These are phyloP conservation scores for Dactylellina drechsleri DNA, from an alignment of 2,329 filamentous ascomycete species.

Conservation along the genomic window DNA sequence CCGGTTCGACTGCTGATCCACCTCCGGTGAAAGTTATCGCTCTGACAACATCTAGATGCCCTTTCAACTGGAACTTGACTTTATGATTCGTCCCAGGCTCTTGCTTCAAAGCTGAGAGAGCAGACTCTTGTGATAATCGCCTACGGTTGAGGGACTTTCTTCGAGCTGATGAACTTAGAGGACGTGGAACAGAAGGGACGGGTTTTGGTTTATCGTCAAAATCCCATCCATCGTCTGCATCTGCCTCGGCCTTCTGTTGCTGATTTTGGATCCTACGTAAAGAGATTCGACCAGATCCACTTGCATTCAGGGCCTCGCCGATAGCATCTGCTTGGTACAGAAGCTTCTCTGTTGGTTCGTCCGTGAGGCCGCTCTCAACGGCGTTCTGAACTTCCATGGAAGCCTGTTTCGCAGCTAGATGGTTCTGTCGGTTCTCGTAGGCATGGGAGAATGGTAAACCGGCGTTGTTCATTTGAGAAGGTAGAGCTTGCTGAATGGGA, in stretches of 20 bases:
- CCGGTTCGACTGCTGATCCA: slow-evolving; percentile 91
- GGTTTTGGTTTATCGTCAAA: slow-evolving; percentile 77
- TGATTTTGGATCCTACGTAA: slow-evolving; percentile 89
- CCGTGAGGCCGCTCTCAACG: slow-evolving; percentile 58
- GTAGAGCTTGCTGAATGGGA: slow-evolving; percentile 57
- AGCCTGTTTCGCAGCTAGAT: slow-evolving; percentile 19
- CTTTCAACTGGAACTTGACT: slow-evolving; percentile 87
- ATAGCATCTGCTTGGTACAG: slow-evolving; percentile 71
- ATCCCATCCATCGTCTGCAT: slow-evolving; percentile 84
- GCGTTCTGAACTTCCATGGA: slow-evolving; percentile 32
- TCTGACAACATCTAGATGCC: slow-evolving; percentile 91
- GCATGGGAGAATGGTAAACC: slow-evolving; percentile 32
- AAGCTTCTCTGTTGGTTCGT: slow-evolving; percentile 70
- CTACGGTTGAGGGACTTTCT: slow-evolving; percentile 82
- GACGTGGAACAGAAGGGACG: slow-evolving; percentile 72
- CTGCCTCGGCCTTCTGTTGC: slow-evolving; percentile 66
- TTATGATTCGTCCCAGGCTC: slow-evolving; percentile 82
- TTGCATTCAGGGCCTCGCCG: slow-evolving; percentile 66
- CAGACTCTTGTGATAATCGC: slow-evolving; percentile 71
- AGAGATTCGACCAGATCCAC: slow-evolving; percentile 69
- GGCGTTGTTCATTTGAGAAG: slow-evolving; percentile 37
- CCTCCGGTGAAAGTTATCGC: slow-evolving; percentile 97
- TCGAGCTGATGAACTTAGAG: slow-evolving; percentile 72
- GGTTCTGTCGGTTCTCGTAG: slow-evolving; percentile 40
- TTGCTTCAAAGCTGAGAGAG: slow-evolving; percentile 63